Conservation (phyloP, 2,329 filamentous ascomycete genomes). For the Pseudogymnoascus sp. region DNA sequence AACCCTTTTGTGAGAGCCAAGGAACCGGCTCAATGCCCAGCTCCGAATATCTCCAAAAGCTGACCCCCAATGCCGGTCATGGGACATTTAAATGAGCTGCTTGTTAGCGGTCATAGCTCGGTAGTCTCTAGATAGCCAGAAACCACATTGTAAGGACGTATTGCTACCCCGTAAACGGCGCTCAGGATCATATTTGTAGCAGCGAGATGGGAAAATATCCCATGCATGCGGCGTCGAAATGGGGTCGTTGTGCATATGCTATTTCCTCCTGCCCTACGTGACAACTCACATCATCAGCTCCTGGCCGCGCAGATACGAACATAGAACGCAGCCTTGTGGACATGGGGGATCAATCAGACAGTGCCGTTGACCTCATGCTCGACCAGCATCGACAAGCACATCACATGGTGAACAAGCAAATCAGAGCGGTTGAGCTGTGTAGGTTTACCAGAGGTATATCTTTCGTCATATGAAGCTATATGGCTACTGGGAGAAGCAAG, state of each 20-base stretch:
- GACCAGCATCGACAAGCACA: slow-evolving; percentile 33
- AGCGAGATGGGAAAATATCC: not conserved
- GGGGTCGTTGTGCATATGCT: not conserved
- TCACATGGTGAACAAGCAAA: slow-evolving; percentile 18
- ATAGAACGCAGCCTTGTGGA: not conserved
- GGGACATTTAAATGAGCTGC: not conserved
- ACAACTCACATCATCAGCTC: not conserved
- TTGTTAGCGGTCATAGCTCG: not conserved
- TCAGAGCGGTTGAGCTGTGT: slow-evolving; percentile 39
- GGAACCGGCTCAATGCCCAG: not conserved
- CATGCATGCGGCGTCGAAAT: not conserved
- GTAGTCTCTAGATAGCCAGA: not conserved
- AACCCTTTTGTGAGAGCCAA: not conserved
- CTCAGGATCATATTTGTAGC: not conserved
- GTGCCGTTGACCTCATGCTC: slow-evolving; percentile 42
- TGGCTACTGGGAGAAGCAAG: slow-evolving; percentile 19
- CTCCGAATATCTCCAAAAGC: not conserved
- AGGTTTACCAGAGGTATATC: slow-evolving; percentile 41
- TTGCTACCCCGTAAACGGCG: not conserved
- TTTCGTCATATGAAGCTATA: slow-evolving; percentile 18
- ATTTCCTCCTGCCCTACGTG: not conserved
- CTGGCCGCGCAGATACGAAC: not conserved
- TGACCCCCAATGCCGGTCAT: not conserved
- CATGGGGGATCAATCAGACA: slow-evolving; percentile 31
- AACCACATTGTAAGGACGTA: not conserved